Base-by-base conservation (phyloP, 495 filamentous ascomycete genomes). In the Aspergillus cristatus region DNA sequence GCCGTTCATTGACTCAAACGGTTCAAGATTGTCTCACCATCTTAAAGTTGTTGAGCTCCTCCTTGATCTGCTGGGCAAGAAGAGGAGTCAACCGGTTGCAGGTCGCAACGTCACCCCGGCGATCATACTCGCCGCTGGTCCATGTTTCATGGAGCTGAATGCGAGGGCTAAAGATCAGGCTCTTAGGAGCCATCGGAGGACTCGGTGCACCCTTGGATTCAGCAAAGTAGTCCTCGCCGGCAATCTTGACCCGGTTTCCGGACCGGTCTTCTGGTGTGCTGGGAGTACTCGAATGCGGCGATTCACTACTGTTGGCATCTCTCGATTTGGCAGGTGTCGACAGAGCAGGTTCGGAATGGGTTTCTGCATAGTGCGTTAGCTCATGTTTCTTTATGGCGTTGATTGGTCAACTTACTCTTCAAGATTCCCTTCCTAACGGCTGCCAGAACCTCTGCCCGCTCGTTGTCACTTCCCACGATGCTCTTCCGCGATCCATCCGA, bases 21-120 rank as follows among this genome's bases (percentile, higher is more conserved):
- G n/a, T 7, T 32, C 20, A 6, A 15, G 17, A 7, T 3, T 8
- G 18, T 68, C 81, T 42, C 59, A 95, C 91, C 91, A 99, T 97
- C 55, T 98, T 99, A 72, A 97, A 99, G 46, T 80, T 90, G 65
- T 99, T 99, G 48, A 99, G 71, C 64, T 99, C 91, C 64, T 99
- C 91, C 67, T 97, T 97, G 65, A 99, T 99, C 57, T 99, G 91
- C 57, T 99, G 91, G 24, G 91, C 91, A 45, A 98, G 77, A 72
- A 97, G 85, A 13, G 91, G 91, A 29, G 91, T 99, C 42, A 99
- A 65, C 40, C 89, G 84, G 57, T 99, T 99, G 75, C 91, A 99
- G 6, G 91, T 99, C 17, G 91, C 88, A 58, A 96, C 84, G 10
- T 99, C 91, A 32, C 91, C 93, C 26, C 93, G 80, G 32, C 91